phyloP scores from a whole-genome alignment of 805 yeast genomes.

The Pichia nakasei region DNA sequence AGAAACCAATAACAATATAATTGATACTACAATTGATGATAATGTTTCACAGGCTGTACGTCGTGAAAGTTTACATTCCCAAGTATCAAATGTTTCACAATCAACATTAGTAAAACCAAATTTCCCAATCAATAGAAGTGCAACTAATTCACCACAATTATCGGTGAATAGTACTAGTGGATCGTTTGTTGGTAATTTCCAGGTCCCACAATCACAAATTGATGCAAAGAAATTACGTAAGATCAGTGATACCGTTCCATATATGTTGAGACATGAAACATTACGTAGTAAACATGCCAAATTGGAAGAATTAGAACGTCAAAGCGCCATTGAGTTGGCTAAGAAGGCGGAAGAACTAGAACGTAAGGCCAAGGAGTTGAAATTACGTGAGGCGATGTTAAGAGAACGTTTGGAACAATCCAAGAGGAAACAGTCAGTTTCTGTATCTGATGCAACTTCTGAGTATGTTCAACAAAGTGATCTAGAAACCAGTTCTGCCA shows the following conservation, averaged over 20 bases:
- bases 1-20: neutral
- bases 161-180: conserved; percentile 10
- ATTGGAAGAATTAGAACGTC: conserved; percentile 70
- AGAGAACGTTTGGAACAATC: conserved; percentile 29
- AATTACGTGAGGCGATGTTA: conserved; percentile 51
- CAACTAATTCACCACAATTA: conserved; percentile 16
- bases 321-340: conserved; percentile 65
- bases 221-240: conserved; percentile 61
- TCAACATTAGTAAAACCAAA: conserved; percentile 6
- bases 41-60: conserved; percentile 7
- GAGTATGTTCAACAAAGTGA: too few species aligned
- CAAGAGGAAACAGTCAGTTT: too few species aligned
- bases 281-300: conserved; percentile 68
- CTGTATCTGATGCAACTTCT: too few species aligned
- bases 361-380: conserved; percentile 63
- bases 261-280: conserved; percentile 68
- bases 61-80: conserved; percentile 6
- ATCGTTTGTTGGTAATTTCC: conserved; percentile 2
- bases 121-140: neutral
- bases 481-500: too few species aligned
- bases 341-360: conserved; percentile 69
- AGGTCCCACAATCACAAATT: conserved; percentile 19
- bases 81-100: conserved; percentile 9
- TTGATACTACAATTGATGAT: conserved; percentile 1
- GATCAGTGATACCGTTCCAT: conserved; percentile 80